Evolutionary conservation across 352 stramenopile species (phyloP).

Genomic region (Globisporangium apiculatum): DNA sequence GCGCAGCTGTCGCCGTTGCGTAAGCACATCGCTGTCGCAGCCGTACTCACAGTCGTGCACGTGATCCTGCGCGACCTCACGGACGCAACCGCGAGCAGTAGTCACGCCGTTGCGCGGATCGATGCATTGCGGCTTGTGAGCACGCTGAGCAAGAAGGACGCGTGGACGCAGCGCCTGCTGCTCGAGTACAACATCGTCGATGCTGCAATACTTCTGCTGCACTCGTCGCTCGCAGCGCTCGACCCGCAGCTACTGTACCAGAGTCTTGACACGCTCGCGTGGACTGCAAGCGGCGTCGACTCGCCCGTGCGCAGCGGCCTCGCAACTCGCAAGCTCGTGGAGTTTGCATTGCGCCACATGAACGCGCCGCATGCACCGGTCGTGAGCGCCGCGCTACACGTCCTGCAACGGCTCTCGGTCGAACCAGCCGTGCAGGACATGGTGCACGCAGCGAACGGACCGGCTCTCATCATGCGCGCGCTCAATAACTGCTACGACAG

Average conservation of each 20-base stretch:
- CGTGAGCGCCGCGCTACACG: slow-evolving; percentile 34
- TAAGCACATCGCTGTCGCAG: slow-evolving; percentile 28
- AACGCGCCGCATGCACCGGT: slow-evolving; percentile 28
- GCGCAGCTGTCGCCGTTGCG: slow-evolving; percentile 12
- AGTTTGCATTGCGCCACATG: slow-evolving; percentile 33
- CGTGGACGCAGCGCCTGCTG: slow-evolving; percentile 35
- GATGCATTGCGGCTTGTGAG: slow-evolving; percentile 39
- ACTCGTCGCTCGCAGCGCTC: slow-evolving; percentile 29
- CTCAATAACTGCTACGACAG: slow-evolving; percentile 21
- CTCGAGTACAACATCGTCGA: slow-evolving; percentile 50
- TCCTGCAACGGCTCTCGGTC: slow-evolving; percentile 43
- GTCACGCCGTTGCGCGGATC: slow-evolving; percentile 18
- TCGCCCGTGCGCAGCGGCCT: slow-evolving; percentile 29
- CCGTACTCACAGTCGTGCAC: slow-evolving; percentile 33
- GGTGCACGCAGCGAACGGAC: slow-evolving; percentile 25
- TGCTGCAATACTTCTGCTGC: slow-evolving; percentile 32
- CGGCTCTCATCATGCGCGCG: slow-evolving; percentile 38
- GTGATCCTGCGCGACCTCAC: slow-evolving; percentile 32
- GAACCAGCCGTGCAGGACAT: slow-evolving; percentile 32
- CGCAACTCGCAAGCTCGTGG: slow-evolving; percentile 38
- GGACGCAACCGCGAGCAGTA: neutral
- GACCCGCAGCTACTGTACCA: slow-evolving; percentile 33
- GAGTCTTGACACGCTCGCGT: slow-evolving; percentile 44
- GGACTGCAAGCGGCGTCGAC: slow-evolving; percentile 32
- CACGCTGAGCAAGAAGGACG: slow-evolving; percentile 36